Conservation (phyloP, 2,329 filamentous ascomycete species). For the Hypoxylon sp. region DNA sequence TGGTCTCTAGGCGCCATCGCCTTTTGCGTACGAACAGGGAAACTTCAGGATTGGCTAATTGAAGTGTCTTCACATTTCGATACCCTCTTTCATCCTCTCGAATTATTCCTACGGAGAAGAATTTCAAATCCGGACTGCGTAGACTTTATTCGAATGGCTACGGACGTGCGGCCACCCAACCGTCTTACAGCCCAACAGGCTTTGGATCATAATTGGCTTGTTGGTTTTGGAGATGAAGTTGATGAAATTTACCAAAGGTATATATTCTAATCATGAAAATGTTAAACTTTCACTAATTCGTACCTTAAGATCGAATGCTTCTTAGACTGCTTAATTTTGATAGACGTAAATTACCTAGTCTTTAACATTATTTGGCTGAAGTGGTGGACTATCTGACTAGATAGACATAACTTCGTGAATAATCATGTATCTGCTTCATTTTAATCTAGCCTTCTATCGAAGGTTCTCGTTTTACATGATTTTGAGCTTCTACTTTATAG, state of each 20-base stretch:
- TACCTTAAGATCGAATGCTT: not conserved
- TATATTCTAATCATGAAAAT: not conserved
- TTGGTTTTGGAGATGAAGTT: not conserved
- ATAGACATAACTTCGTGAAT: too few species aligned
- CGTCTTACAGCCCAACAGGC: not conserved
- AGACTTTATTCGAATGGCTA: not conserved
- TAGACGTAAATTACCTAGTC: too few species aligned
- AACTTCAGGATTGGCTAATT: not conserved
- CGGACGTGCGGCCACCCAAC: not conserved
- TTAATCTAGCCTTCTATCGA: too few species aligned
- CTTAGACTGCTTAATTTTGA: too few species aligned
- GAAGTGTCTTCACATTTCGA: not conserved
- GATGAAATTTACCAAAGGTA: not conserved
- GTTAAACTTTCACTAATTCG: not conserved
- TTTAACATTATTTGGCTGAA: too few species aligned
- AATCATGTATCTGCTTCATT: too few species aligned
- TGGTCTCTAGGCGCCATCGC: not conserved
- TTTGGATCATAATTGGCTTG: not conserved
- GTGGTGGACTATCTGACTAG: too few species aligned
- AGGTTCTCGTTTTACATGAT: too few species aligned
- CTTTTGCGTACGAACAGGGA: not conserved
- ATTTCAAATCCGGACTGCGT: not conserved
- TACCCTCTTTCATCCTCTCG: not conserved
- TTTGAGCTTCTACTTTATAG: too few species aligned
- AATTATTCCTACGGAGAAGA: not conserved